These are phyloP conservation scores for Aureobasidium sp. DNA, from an alignment of 2,329 filamentous ascomycete species.

Conservation along the genomic window DNA sequence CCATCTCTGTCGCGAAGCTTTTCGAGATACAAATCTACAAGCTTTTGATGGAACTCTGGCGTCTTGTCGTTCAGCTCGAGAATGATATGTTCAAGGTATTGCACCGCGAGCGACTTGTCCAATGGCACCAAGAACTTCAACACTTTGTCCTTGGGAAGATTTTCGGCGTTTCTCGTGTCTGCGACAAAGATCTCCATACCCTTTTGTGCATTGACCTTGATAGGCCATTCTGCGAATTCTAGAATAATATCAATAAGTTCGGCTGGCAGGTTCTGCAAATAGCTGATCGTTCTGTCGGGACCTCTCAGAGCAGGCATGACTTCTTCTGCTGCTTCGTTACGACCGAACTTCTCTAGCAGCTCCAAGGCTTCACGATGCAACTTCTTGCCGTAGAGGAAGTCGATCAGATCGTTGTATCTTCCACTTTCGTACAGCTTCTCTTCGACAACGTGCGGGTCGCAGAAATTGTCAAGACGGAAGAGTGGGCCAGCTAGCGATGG, in stretches of 20 bases:
- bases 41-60: slow-evolving; percentile 77
- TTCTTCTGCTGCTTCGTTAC: slow-evolving; percentile 40
- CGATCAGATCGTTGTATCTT: slow-evolving; percentile 89
- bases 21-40: slow-evolving; percentile 66
- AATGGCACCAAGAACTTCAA: slow-evolving; percentile 66
- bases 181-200: slow-evolving; percentile 92
- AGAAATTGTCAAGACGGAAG: slow-evolving; percentile 95
- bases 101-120: slow-evolving; percentile 63
- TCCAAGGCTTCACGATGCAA: slow-evolving; percentile 82
- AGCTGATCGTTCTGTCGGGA: slow-evolving; percentile 75
- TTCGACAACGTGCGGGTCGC: slow-evolving; percentile 90
- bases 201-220: slow-evolving; percentile 62
- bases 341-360: slow-evolving; percentile 73
- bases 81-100: slow-evolving; percentile 87
- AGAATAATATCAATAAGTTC: slow-evolving; percentile 86
- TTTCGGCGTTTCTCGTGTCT: slow-evolving; percentile 92
- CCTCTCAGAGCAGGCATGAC: slow-evolving; percentile 59
- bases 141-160: slow-evolving; percentile 69
- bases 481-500: slow-evolving; percentile 80
- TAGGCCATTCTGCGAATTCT: slow-evolving; percentile 84
- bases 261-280: slow-evolving; percentile 81
- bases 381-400: slow-evolving; percentile 94
- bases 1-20: slow-evolving; percentile 36
- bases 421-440: slow-evolving; percentile 83
- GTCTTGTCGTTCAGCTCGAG: slow-evolving; percentile 66